Conservation (phyloP, 805 yeast genomes). For the Metschnikowia baotianmanensis region DNA sequence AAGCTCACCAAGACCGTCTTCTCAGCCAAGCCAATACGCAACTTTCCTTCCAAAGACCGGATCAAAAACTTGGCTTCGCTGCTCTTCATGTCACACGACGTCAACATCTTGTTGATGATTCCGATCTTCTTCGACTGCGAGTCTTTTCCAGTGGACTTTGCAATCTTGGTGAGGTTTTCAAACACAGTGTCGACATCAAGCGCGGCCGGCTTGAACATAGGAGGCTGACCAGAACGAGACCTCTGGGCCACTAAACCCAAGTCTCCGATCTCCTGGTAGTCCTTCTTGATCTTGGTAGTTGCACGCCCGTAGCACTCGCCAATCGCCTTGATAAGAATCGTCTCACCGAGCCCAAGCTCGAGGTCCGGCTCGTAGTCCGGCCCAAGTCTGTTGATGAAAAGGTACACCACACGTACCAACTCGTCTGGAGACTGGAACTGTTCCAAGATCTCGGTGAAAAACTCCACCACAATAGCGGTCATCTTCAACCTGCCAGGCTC, state of each 20-base stretch:
- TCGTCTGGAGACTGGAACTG: slow-evolving; percentile 38
- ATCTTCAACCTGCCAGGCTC: slow-evolving; percentile 85
- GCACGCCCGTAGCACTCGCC: slow-evolving; percentile 88
- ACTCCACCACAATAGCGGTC: slow-evolving; percentile 68
- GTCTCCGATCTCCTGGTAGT: slow-evolving; percentile 81
- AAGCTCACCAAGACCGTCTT: slow-evolving; percentile 83
- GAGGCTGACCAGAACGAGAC: slow-evolving; percentile 80
- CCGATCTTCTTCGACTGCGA: slow-evolving; percentile 78
- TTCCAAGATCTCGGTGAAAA: slow-evolving; percentile 62
- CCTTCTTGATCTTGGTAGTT: slow-evolving; percentile 63
- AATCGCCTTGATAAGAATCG: slow-evolving; percentile 80
- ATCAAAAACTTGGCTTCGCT: slow-evolving; percentile 86
- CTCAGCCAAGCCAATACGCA: slow-evolving; percentile 92
- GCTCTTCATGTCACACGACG: slow-evolving; percentile 70
- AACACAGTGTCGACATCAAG: slow-evolving; percentile 74
- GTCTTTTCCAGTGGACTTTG: slow-evolving; percentile 72
- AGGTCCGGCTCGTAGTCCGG: slow-evolving; percentile 92
- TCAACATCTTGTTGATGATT: slow-evolving; percentile 76
- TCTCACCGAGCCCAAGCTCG: slow-evolving; percentile 92
- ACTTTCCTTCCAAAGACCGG: slow-evolving; percentile 87
- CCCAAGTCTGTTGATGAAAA: slow-evolving; percentile 84
- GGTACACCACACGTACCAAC: slow-evolving; percentile 70
- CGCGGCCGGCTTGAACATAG: slow-evolving; percentile 91
- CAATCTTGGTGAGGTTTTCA: slow-evolving; percentile 69
- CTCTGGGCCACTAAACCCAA: slow-evolving; percentile 84